Conservation (phyloP, 1,139 yeast genomes). For the Pichia cactophila region DNA sequence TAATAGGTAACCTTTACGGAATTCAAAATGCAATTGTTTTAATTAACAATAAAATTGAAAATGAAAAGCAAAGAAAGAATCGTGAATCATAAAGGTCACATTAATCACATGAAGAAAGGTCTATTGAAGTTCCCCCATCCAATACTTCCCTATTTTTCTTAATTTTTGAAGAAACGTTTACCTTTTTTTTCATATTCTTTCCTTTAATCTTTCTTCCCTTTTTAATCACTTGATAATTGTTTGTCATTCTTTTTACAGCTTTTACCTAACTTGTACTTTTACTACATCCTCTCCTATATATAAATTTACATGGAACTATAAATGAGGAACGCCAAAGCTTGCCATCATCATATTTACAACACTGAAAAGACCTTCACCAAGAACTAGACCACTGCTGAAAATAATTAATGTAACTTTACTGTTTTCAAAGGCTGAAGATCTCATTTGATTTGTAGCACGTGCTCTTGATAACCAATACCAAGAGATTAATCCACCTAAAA, state of each 20-base stretch:
- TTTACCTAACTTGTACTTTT: background rate
- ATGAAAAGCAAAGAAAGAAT: constrained; percentile 41
- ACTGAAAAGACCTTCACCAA: constrained; percentile 90
- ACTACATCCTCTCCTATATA: background rate
- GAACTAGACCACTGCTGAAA: constrained; percentile 81
- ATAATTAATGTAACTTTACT: constrained; percentile 67
- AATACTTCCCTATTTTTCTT: background rate
- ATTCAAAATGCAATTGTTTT: constrained; percentile 72
- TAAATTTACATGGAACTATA: constrained; percentile 9
- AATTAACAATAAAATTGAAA: constrained; percentile 68
- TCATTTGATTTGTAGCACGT: constrained; percentile 19
- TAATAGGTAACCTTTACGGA: constrained; percentile 62
- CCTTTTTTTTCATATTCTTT: background rate
- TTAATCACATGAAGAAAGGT: background rate
- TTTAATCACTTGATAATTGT: background rate
- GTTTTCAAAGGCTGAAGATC: constrained; percentile 11
- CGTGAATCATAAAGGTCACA: background rate
- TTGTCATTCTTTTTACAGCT: background rate
- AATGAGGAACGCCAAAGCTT: constrained; percentile 46
- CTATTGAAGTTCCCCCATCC: background rate
- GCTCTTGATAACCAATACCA: constrained; percentile 40
- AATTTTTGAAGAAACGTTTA: background rate
- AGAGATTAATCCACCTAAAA: constrained; percentile 78
- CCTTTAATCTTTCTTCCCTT: background rate
- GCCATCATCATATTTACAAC: constrained; percentile 74